These are phyloP conservation scores for Russula virescens DNA, from an alignment of 768 basidiomycete species.

Conservation along the genomic window DNA sequence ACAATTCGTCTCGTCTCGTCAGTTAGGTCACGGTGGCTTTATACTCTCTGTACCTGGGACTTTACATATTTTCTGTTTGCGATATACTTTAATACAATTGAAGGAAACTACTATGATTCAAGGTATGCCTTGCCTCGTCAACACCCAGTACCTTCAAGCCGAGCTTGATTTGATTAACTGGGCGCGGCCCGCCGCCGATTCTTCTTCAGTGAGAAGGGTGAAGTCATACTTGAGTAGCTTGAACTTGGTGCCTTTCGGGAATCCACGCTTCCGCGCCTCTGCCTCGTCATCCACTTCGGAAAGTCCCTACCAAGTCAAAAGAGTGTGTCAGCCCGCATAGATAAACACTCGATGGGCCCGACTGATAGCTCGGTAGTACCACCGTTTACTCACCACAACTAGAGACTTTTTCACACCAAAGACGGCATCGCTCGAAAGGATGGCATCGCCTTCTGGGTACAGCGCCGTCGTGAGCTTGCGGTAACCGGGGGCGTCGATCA, in stretches of 20 bases:
- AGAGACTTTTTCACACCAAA: slow-evolving; percentile 80
- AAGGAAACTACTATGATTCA: slow-evolving; percentile 1
- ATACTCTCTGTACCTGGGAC: background rate
- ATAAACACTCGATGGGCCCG: background rate
- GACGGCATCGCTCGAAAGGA: slow-evolving; percentile 63
- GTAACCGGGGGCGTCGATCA: slow-evolving; percentile 65
- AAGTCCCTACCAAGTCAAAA: slow-evolving; percentile 33
- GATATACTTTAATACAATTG: slow-evolving; percentile 2
- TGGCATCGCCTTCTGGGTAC: slow-evolving; percentile 67
- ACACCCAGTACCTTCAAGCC: background rate
- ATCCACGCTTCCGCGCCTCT: slow-evolving; percentile 52
- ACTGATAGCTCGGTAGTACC: background rate
- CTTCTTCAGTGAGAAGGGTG: slow-evolving; percentile 39
- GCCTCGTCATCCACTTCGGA: slow-evolving; percentile 47
- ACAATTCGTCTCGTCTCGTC: background rate
- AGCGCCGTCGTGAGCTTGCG: slow-evolving; percentile 68
- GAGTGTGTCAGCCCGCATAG: slow-evolving; percentile 2
- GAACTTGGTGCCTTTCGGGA: slow-evolving; percentile 42
- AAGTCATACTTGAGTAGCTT: slow-evolving; percentile 44
- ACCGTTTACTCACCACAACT: slow-evolving; percentile 51
- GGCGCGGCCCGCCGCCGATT: slow-evolving; percentile 33
- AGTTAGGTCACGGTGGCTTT: background rate
- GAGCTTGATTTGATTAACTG: slow-evolving; percentile 7
- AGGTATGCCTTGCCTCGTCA: background rate
- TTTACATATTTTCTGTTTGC: background rate